Evolutionary conservation across 768 basidiomycete species (phyloP).

Genomic region (Suillus tomentosus): DNA sequence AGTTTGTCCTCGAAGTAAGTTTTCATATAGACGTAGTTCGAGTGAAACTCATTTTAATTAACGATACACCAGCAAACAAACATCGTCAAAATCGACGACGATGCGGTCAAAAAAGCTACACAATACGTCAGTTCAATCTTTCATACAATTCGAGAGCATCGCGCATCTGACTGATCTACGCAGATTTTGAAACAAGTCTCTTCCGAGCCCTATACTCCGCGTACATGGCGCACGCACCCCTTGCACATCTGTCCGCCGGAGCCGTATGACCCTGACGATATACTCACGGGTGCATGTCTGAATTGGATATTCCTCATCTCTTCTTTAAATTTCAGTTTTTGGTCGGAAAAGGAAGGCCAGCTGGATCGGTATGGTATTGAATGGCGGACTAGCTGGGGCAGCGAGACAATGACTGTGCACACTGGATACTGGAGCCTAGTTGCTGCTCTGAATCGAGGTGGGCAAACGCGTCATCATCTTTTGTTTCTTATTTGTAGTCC

Average conservation of each 20-base stretch:
- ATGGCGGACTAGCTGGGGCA: constrained; percentile 72
- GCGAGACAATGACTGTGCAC: constrained; percentile 51
- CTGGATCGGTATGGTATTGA: constrained; percentile 72
- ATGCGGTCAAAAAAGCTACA: constrained; percentile 68
- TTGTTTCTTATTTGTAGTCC: background rate
- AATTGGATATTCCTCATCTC: constrained; percentile 92
- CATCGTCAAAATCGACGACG: constrained; percentile 58
- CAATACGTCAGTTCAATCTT: constrained; percentile 48
- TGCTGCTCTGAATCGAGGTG: constrained; percentile 82
- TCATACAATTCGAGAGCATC: constrained; percentile 13
- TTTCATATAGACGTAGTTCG: background rate
- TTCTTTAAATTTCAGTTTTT: constrained; percentile 86
- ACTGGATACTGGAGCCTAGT: constrained; percentile 90
- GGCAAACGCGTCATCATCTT: constrained; percentile 12
- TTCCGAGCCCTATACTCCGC: constrained; percentile 70
- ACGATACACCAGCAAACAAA: constrained; percentile 49
- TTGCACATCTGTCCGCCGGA: constrained; percentile 76
- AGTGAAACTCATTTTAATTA: background rate
- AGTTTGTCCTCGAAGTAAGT: constrained; percentile 59
- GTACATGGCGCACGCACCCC: constrained; percentile 70
- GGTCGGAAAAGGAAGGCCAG: constrained; percentile 70
- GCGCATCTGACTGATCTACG: background rate
- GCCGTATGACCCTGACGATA: constrained; percentile 54
- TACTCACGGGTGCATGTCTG: constrained; percentile 57
- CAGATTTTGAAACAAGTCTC: constrained; percentile 65